Percentiles rank a stretch among this genome's conserved stretches.
phyloP scores from a whole-genome alignment of 768 basidiomycete genomes.

The Tylopilus sp. region DNA sequence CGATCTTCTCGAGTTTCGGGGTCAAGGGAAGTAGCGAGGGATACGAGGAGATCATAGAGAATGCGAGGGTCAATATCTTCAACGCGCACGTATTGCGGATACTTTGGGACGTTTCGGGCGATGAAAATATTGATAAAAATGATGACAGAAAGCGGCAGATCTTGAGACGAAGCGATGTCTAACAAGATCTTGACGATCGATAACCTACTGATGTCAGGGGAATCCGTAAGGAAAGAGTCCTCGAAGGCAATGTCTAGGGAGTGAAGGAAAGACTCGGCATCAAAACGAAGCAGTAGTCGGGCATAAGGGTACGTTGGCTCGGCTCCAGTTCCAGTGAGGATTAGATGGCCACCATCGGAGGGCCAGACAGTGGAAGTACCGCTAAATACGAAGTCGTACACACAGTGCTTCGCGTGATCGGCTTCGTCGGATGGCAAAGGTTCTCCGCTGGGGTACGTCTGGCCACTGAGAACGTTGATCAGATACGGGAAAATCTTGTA shows the following conservation, averaged over 20 bases:
- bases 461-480: constrained; percentile 72
- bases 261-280: constrained; percentile 92
- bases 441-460: constrained; percentile 83
- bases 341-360: constrained; percentile 64
- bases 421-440: constrained; percentile 64
- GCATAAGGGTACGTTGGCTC: constrained; percentile 92
- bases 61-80: constrained; percentile 53
- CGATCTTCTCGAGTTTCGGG: constrained; percentile 84
- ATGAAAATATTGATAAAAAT: constrained; percentile 95
- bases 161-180: constrained; percentile 60
- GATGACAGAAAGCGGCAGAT: constrained; percentile 55
- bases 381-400: constrained; percentile 84
- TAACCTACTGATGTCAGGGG: constrained; percentile 65
- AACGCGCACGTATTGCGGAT: constrained; percentile 70
- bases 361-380: constrained; percentile 82
- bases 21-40: constrained; percentile 74
- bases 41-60: constrained; percentile 72
- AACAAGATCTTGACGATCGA: constrained; percentile 80
- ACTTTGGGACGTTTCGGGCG: constrained; percentile 95
- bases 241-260: constrained; percentile 94
- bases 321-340: constrained; percentile 67
- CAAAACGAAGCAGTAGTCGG: constrained; percentile 78
- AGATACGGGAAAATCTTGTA: constrained; percentile 93
- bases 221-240: constrained; percentile 81
- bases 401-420: constrained; percentile 59